These are phyloP conservation scores for Cryptosporidium tyzzeri DNA, from an alignment of 169 alveolate genomes.

Conservation along the genomic window DNA sequence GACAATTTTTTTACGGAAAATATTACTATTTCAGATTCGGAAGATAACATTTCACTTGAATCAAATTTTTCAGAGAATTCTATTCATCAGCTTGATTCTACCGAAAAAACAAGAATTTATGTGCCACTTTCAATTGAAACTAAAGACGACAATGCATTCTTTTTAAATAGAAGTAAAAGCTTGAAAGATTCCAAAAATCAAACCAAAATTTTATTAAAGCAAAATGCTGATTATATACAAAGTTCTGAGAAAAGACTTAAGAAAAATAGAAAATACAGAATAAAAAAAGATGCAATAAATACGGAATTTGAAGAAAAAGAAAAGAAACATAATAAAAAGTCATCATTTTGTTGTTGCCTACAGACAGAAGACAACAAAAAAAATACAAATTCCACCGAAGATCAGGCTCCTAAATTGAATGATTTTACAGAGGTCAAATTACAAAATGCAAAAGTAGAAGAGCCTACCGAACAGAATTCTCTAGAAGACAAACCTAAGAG, in stretches of 20 bases:
- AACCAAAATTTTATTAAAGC: background rate
- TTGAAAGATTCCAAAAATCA: background rate
- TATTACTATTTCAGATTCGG: background rate
- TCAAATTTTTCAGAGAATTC: background rate
- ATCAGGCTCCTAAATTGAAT: background rate
- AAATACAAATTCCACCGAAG: background rate
- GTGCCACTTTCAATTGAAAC: constrained; percentile 5
- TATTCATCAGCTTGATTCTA: background rate
- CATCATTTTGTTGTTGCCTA: background rate
- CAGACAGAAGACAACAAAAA: background rate
- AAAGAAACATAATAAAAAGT: background rate
- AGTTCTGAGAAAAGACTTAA: background rate
- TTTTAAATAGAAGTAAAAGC: background rate
- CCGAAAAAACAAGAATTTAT: background rate
- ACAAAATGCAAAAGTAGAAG: background rate
- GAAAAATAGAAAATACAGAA: background rate
- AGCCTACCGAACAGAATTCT: background rate
- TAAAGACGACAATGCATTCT: background rate
- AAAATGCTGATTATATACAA: background rate
- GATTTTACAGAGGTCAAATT: background rate
- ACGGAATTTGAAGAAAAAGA: background rate
- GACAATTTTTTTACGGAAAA: background rate
- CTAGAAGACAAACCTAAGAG: background rate
- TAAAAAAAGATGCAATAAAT: background rate
- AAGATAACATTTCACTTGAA: background rate